phyloP scores from a whole-genome alignment of 2,329 filamentous ascomycete species.

The Capronia coronata region DNA sequence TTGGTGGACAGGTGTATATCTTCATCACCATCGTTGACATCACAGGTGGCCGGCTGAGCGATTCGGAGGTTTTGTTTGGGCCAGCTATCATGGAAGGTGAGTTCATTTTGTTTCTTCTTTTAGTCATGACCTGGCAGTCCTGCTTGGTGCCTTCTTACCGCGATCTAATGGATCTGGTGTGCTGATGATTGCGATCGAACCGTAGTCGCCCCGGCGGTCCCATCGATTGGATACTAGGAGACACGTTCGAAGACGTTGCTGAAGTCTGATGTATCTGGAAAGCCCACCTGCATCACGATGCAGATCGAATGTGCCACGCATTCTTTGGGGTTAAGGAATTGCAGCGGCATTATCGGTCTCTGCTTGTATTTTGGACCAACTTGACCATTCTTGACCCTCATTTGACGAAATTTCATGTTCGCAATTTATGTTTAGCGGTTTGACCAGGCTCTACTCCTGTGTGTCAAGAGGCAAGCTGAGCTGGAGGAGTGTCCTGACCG shows the following conservation, averaged over 20 bases:
- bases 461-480: too few species aligned
- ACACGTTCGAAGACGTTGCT: not conserved
- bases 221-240: not conserved
- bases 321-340: too few species aligned
- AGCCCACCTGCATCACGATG: too few species aligned
- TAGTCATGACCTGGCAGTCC: not conserved
- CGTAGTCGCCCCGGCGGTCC: slow-evolving; percentile 17
- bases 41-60: slow-evolving; percentile 18
- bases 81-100: slow-evolving; percentile 27
- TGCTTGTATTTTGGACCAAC: too few species aligned
- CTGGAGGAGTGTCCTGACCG: too few species aligned
- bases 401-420: too few species aligned
- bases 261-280: too few species aligned
- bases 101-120: not conserved
- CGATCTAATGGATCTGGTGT: not conserved
- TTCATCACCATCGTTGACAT: slow-evolving; percentile 26
- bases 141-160: not conserved
- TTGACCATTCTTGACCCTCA: too few species aligned
- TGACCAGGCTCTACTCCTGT: too few species aligned
- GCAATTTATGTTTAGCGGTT: too few species aligned
- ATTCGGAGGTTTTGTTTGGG: slow-evolving; percentile 24
- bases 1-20: slow-evolving; percentile 25
- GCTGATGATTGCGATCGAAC: not conserved
- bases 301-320: too few species aligned
- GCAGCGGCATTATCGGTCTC: too few species aligned